Conservation (phyloP, 2,329 filamentous ascomycete species). For the Fusarium acutatum region DNA sequence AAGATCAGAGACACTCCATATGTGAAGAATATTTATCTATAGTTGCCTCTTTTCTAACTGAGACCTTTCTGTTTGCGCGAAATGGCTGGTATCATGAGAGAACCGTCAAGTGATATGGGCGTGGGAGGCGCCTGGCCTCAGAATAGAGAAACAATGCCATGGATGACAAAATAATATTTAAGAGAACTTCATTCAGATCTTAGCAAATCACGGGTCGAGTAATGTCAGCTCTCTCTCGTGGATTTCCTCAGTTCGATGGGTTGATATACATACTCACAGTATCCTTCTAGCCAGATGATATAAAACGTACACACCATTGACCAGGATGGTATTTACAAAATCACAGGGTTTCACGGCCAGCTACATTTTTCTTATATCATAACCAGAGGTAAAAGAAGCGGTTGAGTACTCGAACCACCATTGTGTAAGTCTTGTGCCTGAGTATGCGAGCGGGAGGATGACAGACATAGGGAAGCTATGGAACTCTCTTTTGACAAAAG, state of each 20-base stretch:
- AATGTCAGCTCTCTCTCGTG: background rate
- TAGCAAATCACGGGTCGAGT: rapidly evolving
- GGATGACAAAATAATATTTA: background rate
- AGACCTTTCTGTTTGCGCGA: background rate
- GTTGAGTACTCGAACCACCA: too few relatives aligned
- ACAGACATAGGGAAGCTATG: background rate
- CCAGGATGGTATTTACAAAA: rapidly evolving
- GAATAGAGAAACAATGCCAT: background rate
- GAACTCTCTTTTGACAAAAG: too few relatives aligned
- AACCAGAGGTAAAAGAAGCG: background rate
- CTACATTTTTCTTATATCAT: rapidly evolving
- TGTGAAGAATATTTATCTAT: rapidly evolving
- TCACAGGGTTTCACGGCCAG: rapidly evolving
- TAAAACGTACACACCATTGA: background rate
- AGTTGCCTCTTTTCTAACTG: rapidly evolving
- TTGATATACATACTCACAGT: background rate
- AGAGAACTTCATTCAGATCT: rapidly evolving
- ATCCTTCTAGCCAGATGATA: background rate
- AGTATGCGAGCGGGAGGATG: background rate
- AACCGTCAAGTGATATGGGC: background rate
- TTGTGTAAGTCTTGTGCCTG: background rate
- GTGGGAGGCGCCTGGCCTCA: background rate
- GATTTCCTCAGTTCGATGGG: background rate
- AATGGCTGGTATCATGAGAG: background rate
- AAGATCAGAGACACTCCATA: rapidly evolving